These are phyloP conservation scores for Tylopilus rubrobrunneus DNA, from an alignment of 768 basidiomycete species.

Conservation along the genomic window DNA sequence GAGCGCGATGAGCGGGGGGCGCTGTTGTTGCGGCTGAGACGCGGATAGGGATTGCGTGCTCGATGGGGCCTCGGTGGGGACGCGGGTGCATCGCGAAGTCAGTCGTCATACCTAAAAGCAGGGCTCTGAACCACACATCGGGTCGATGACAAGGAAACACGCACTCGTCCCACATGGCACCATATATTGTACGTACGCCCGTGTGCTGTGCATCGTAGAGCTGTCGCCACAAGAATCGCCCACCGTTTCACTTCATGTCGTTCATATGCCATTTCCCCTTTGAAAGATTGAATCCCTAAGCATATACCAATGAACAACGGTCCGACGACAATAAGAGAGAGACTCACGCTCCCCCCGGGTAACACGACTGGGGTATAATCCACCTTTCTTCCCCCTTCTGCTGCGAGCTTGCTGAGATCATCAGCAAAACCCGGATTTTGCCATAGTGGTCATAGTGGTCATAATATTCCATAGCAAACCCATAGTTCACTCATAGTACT, in stretches of 20 bases:
- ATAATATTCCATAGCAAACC: no score
- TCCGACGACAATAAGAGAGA: neutral
- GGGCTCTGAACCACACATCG: neutral
- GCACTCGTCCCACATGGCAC: conserved; percentile 87
- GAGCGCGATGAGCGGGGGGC: no score
- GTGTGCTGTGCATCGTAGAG: conserved; percentile 62
- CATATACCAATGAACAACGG: neutral
- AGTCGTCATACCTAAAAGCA: conserved; percentile 62
- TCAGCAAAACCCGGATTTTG: no score
- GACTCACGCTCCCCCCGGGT: conserved; percentile 76
- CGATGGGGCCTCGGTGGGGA: no score
- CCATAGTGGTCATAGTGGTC: no score
- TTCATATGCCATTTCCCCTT: conserved; percentile 72
- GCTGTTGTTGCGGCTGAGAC: no score
- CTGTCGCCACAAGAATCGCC: conserved; percentile 77
- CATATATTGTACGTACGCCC: conserved; percentile 66
- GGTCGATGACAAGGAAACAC: conserved; percentile 10
- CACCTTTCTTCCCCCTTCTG: conserved; percentile 47
- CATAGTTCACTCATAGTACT: no score
- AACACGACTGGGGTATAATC: conserved; percentile 84
- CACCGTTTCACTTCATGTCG: conserved; percentile 66
- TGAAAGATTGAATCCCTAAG: conserved; percentile 66
- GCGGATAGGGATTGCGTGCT: no score
- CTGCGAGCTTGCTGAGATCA: conserved; percentile 50
- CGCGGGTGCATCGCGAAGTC: no score